Evolutionary conservation across 345 rosid genomes (phyloP), one percentile per base, ranked within the genome.

Genomic region (Linum tenue): DNA sequence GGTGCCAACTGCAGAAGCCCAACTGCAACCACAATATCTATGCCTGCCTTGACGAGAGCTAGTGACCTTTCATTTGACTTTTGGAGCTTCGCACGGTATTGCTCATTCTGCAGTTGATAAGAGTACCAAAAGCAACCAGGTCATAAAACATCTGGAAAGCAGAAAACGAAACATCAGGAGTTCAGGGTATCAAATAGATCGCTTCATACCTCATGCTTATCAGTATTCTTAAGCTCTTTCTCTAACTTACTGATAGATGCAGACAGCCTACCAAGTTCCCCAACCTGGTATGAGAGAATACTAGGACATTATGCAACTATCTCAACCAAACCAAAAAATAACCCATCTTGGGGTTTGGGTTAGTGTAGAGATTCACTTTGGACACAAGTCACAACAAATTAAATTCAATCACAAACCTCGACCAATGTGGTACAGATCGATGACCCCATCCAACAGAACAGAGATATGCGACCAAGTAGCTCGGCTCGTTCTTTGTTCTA

Each of bases 1-100:
- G 99, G 99, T 44, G 82, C 86, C 80, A 91, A 76, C 57, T 87
- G 97, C 70, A 95, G 98, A 37, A 95, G 83, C 56, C 99, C 99
- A 22, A 62, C 76, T 11, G 96, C 96, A n/a, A 89, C 98, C 59
- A 87, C 85, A 58, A 86, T 73, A 76, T 95, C 99, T 80, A 95
- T 81, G 58, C 79, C 86, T 39, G 99, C 76, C 77, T 95, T 91
- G 62, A 95, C 65, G 70, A 95, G 81, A 41, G 91, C 94, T 48
- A 91, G 73, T 15, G 91, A 81, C 82, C 96, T 89, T 61, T 87
- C 96, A 56, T 87, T 87, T 58, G 99, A 83, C 39, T 84, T 85
- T 74, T 82, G 75, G 71, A 91, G 86, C 78, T 90, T 89, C 35
- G 91, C 81, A 48, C 76, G 64, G 75, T 86, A 85, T 73, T 87